These are phyloP conservation scores for Moesziomyces aphidis DNA, from an alignment of 1,284 basidiomycete genomes.

Conservation along the genomic window DNA sequence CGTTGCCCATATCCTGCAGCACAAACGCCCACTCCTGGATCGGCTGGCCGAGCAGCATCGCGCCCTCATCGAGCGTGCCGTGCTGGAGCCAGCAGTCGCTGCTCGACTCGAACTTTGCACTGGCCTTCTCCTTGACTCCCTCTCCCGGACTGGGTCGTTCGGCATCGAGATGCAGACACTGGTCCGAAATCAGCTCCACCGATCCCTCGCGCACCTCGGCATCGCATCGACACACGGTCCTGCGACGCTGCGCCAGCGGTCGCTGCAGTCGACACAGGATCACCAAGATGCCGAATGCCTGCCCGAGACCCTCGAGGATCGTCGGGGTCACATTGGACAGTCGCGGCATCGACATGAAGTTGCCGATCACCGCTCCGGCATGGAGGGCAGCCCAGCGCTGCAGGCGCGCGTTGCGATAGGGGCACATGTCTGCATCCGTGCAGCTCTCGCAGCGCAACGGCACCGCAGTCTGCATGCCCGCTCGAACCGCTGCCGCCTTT, in stretches of 20 bases:
- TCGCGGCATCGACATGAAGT: slow-evolving; percentile 42
- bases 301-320: slow-evolving; percentile 40
- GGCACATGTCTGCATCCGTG: slow-evolving; percentile 17
- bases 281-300: slow-evolving; percentile 40
- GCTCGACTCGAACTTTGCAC: slow-evolving; percentile 11
- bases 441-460: slow-evolving; percentile 36
- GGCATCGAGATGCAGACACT: slow-evolving; percentile 38
- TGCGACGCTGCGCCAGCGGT: slow-evolving; percentile 10
- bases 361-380: slow-evolving; percentile 42
- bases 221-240: slow-evolving; percentile 9
- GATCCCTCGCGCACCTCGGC: slow-evolving; percentile 24
- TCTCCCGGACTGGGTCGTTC: slow-evolving; percentile 18
- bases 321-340: slow-evolving; percentile 36
- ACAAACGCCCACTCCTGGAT: slow-evolving; percentile 48
- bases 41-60: slow-evolving; percentile 32
- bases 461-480: slow-evolving; percentile 12
- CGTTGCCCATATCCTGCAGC: slow-evolving; percentile 47
- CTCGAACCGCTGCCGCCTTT: neutral
- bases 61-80: slow-evolving; percentile 36
- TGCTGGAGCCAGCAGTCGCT: slow-evolving; percentile 44
- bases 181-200: slow-evolving; percentile 36
- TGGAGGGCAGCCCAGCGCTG: slow-evolving; percentile 44
- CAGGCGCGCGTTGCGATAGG: slow-evolving; percentile 25
- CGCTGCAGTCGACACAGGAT: slow-evolving; percentile 35
- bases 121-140: slow-evolving; percentile 2